phyloP scores from a whole-genome alignment of 1,284 basidiomycete genomes.

The Caloboletus inedulis region DNA sequence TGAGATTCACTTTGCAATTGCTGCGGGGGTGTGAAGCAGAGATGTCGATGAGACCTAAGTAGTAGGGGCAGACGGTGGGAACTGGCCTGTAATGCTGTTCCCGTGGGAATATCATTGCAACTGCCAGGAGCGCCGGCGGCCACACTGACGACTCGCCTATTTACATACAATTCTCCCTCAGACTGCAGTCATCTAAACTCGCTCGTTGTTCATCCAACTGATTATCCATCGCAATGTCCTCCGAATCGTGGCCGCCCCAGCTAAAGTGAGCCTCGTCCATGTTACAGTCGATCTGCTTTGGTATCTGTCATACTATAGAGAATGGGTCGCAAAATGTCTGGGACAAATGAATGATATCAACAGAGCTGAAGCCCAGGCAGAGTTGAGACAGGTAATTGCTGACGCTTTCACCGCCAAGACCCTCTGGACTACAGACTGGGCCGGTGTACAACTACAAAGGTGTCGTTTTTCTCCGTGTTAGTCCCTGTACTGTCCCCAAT shows the following conservation, averaged over 20 bases:
- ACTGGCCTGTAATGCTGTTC: too few species aligned
- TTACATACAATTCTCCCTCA: slow-evolving; percentile 11
- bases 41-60: too few species aligned
- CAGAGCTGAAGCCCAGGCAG: slow-evolving; percentile 70
- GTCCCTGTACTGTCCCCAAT: slow-evolving; percentile 19
- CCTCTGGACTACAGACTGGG: slow-evolving; percentile 89
- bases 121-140: background rate
- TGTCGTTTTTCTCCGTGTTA: slow-evolving; percentile 29
- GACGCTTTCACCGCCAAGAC: slow-evolving; percentile 75
- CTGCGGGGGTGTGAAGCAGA: background rate
- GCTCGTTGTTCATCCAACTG: background rate
- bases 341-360: slow-evolving; percentile 79
- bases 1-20: slow-evolving; percentile 14
- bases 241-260: slow-evolving; percentile 62
- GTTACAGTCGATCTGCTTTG: background rate
- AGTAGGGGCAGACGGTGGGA: too few species aligned
- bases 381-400: slow-evolving; percentile 84
- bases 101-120: slow-evolving; percentile 24
- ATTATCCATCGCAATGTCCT: slow-evolving; percentile 43
- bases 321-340: slow-evolving; percentile 81
- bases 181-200: background rate
- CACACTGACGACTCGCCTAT: background rate
- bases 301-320: slow-evolving; percentile 42
- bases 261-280: slow-evolving; percentile 46
- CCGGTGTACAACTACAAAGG: slow-evolving; percentile 77